A percentile compares a stretch with the other conserved stretches of the same genome.
Evolutionary conservation across 1,284 basidiomycete species (phyloP).

Genomic region (Sporisorium exsertum): DNA sequence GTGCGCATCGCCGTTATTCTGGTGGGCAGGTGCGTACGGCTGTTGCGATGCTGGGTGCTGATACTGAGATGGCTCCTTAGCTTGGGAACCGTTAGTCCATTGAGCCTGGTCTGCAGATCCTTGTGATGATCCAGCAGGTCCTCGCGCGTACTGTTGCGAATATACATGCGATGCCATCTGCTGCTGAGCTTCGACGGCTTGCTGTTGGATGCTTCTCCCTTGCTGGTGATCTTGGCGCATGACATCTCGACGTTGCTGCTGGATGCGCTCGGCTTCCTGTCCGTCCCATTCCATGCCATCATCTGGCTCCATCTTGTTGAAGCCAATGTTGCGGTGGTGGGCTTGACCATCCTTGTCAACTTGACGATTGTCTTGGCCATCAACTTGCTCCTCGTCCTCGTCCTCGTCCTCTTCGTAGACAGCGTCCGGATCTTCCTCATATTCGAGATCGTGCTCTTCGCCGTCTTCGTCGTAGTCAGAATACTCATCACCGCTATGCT

Average conservation of each 20-base stretch:
- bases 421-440: slow-evolving; percentile 50
- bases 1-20: slow-evolving; percentile 15
- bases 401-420: slow-evolving; percentile 45
- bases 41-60: slow-evolving; percentile 61
- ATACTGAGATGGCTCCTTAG: slow-evolving; percentile 10
- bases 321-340: slow-evolving; percentile 17
- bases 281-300: slow-evolving; percentile 73
- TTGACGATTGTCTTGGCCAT: slow-evolving; percentile 7
- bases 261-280: slow-evolving; percentile 69
- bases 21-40: slow-evolving; percentile 13
- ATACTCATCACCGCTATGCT: slow-evolving; percentile 66
- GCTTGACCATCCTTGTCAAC: slow-evolving; percentile 2
- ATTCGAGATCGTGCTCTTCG: slow-evolving; percentile 57
- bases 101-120: slow-evolving; percentile 14
- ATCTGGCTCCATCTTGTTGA: slow-evolving; percentile 71
- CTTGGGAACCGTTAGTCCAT: slow-evolving; percentile 5
- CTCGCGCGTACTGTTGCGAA: slow-evolving; percentile 21
- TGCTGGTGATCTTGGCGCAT: slow-evolving; percentile 26
- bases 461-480: slow-evolving; percentile 60
- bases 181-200: slow-evolving; percentile 23
- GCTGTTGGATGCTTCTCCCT: slow-evolving; percentile 33
- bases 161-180: slow-evolving; percentile 26
- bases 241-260: slow-evolving; percentile 53
- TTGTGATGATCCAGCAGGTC: slow-evolving; percentile 19
- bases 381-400: slow-evolving; percentile 12